A percentile compares a stretch with the other conserved stretches of the same genome.
Conservation (phyloP, 805 yeast species). For the Ogataea degrootiae region DNA sequence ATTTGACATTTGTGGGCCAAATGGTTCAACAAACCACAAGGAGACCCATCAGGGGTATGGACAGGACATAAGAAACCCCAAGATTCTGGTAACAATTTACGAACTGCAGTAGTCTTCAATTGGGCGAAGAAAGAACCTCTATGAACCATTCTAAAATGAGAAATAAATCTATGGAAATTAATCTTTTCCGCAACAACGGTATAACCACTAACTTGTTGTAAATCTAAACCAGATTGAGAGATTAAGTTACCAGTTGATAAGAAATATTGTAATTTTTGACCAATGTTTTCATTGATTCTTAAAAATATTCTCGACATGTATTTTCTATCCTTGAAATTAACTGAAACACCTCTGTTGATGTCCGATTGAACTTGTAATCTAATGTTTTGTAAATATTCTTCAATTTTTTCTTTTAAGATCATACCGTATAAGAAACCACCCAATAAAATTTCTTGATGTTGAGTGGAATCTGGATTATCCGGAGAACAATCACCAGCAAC, state of each 20-base stretch:
- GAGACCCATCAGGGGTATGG: constrained; percentile 99
- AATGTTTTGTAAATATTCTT: constrained; percentile 78
- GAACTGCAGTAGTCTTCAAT: constrained; percentile 93
- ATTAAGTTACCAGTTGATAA: constrained; percentile 95
- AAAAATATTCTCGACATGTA: constrained; percentile 75
- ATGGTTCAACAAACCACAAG: constrained; percentile 97
- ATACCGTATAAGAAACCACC: constrained; percentile 97
- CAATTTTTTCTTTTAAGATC: constrained; percentile 94
- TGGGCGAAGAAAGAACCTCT: constrained; percentile 99
- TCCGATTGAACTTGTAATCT: constrained; percentile 73
- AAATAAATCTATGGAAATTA: constrained; percentile 91
- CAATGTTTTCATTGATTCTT: constrained; percentile 88
- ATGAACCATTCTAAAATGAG: constrained; percentile 99
- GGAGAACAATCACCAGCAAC: constrained; percentile 97
- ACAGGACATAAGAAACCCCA: constrained; percentile 99
- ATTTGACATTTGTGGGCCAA: constrained; percentile 92
- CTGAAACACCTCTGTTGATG: constrained; percentile 71
- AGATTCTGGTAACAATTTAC: constrained; percentile 93
- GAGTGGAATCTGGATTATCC: constrained; percentile 98
- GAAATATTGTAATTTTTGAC: constrained; percentile 90
- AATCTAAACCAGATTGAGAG: constrained; percentile 93
- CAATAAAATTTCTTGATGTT: constrained; percentile 92
- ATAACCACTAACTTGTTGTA: constrained; percentile 96
- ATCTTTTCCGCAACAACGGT: constrained; percentile 99
- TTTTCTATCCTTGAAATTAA: constrained; percentile 78